Base-by-base conservation (phyloP, 2,329 filamentous ascomycete species). In the Aureobasidium sp. region DNA sequence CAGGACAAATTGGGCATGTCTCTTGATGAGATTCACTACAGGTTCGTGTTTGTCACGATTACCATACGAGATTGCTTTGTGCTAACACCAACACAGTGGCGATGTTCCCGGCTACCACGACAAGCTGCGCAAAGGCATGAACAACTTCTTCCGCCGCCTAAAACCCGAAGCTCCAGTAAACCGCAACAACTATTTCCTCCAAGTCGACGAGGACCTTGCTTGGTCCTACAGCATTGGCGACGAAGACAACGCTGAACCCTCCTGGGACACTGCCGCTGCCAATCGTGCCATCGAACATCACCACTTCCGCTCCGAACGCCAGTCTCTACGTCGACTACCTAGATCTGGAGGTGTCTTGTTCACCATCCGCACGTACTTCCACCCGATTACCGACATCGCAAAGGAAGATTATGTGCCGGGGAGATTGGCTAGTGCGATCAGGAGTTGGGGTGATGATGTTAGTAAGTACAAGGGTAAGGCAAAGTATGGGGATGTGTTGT, bases 121-220 rank as follows among this genome's bases (percentile, higher is more conserved):
- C 67, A 90, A 90, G 70, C 77, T 93, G 12, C 86, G 91, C 70
- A 86, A 84, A 64, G 87, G 88, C 14, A 93, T 92, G 89, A 82
- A 82, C 76, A 90, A 88, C 71, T 91, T 95, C 77, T 94, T 95
- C 77, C 79, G 83, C 0, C 78, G 90, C 0, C 73, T 94, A 0
- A 81, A 82, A 69, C 87, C 87, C 1, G 85, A 90, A 45, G 83
- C 84, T 48, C 81, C 85, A 0, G 82, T 88, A 27, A 68, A 85
- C 22, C 80, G 90, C 63, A 90, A 92, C 71, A 93, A 94, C 71
- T 95, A 94, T 75, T 95, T 95, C 77, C 82, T 95, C 65, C 90
- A 95, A 75, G 89, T 94, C 1, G 90, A 95, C 70, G 89, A 91
- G 62, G 75, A 81, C 5, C 78, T 96, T 1, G 79, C 87, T 0